A percentile compares a stretch with the other conserved stretches of the same genome.
Conservation (phyloP, 371 early-diverging fungal species). For the Mortierella sp. region DNA sequence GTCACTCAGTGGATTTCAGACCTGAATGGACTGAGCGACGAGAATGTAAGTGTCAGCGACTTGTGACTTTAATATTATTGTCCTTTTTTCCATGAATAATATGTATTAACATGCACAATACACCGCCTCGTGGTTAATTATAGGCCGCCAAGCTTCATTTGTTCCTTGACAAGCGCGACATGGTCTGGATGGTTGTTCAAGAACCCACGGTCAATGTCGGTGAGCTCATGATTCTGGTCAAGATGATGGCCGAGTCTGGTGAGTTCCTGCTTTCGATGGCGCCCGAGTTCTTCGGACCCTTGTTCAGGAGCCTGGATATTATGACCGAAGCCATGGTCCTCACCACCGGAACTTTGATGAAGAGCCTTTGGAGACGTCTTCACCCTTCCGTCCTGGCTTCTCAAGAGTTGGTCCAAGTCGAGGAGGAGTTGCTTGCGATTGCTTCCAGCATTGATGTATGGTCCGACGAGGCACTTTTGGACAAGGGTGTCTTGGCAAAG, state of each 20-base stretch:
- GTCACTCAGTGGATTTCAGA: slow-evolving; percentile 47
- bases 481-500: slow-evolving; percentile 48
- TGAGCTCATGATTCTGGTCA: slow-evolving; percentile 67
- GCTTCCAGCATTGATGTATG: slow-evolving; percentile 54
- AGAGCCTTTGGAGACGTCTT: slow-evolving; percentile 72
- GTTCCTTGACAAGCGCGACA: slow-evolving; percentile 71
- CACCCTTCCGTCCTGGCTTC: slow-evolving; percentile 71
- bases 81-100: neutral
- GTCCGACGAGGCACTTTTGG: slow-evolving; percentile 46
- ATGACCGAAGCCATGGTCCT: slow-evolving; percentile 55
- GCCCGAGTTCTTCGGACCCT: slow-evolving; percentile 36
- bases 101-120: neutral
- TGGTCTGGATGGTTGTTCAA: slow-evolving; percentile 70
- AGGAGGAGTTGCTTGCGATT: slow-evolving; percentile 60
- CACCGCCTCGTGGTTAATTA: neutral
- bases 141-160: slow-evolving; percentile 59
- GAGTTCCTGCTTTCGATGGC: slow-evolving; percentile 39
- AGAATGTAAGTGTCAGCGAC: slow-evolving; percentile 30
- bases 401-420: slow-evolving; percentile 62
- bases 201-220: slow-evolving; percentile 66
- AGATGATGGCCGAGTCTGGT: slow-evolving; percentile 59
- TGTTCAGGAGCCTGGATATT: slow-evolving; percentile 38
- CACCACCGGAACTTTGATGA: slow-evolving; percentile 71
- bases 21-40: slow-evolving; percentile 50
- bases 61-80: neutral